Evolutionary conservation across 768 basidiomycete species (phyloP), one percentile per base, ranked within the genome.

Genomic region (Gloeostereum incarnatum): DNA sequence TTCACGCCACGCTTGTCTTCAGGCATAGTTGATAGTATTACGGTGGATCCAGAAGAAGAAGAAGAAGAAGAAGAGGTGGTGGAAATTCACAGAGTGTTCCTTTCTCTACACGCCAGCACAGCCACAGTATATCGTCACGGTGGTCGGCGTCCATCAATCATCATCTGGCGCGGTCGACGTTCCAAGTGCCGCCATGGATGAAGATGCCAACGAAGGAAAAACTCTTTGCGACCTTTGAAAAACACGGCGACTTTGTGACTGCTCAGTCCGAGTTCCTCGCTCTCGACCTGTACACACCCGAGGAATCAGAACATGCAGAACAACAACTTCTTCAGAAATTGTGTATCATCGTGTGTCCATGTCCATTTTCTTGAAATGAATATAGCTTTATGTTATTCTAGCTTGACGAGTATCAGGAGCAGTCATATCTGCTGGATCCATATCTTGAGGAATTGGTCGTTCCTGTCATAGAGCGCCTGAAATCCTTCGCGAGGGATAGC

Each of bases 401-500:
- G 94, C 71, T 97, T 20, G 75, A 76, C 53, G 75, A 81, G 53
- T 97, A 94, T 52, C 92, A 94, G 55, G 93, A 98, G 44, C 89
- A 94, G 48, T 70, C 92, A 2, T 88, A 91, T 56, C 72, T 99
- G 3, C 68, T 98, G 9, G 96, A 99, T 56, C 92, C 94, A 25
- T 81, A 72, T 48, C 69, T 99, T 14, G 87, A 93, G 51, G 54
- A 63, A 22, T 74, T 99, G 39, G 73, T 96, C 7, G 58, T 66
- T 2, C 92, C 93, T 1, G 75, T 82, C 2, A 76, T 91, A 23
- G 69, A 78, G 22, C 55, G 59, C 20, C 58, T 94, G 29, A 81
- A 79, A 52, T 46, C 50, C 6, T 70, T 75, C 45, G 71, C 78
- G 8, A 69, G 63, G 45, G 47, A 49, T 11, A 61, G 62, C 38